Conservation (phyloP, 1,284 basidiomycete genomes). For the Rhodofomes roseus region DNA sequence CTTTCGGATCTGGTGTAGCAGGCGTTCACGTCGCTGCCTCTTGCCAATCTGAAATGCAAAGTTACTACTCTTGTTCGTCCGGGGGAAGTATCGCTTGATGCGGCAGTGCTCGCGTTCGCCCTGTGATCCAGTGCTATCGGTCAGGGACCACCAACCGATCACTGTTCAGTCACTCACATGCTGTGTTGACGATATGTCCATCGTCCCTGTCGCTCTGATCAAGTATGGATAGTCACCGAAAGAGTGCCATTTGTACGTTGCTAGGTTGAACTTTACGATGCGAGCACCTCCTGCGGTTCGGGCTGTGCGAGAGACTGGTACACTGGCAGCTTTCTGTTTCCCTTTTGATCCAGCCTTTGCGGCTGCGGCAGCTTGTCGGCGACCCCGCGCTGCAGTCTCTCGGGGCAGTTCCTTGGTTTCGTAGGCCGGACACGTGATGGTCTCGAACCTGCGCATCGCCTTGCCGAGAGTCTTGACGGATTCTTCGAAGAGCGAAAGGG, state of each 20-base stretch:
- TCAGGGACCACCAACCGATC: neutral
- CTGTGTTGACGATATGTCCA: slow-evolving; percentile 31
- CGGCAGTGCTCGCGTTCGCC: neutral
- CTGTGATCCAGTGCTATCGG: neutral
- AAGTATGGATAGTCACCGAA: slow-evolving; percentile 27
- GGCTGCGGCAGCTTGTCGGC: neutral
- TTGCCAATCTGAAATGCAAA: slow-evolving; percentile 11
- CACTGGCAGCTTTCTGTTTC: neutral
- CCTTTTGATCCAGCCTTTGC: neutral
- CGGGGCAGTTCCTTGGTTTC: neutral
- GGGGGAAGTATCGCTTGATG: slow-evolving; percentile 8
- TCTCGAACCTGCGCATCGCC: neutral
- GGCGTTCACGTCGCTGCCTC: neutral
- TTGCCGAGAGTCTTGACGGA: neutral
- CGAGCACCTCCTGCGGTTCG: neutral
- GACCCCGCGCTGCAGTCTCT: neutral
- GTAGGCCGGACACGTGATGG: neutral
- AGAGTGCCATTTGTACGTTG: slow-evolving; percentile 30
- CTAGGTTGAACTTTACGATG: slow-evolving; percentile 17
- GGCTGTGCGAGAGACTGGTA: neutral
- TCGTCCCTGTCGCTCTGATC: slow-evolving; percentile 29
- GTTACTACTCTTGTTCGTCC: neutral
- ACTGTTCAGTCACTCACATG: neutral
- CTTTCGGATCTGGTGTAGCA: neutral
- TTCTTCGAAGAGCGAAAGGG: neutral